Base-by-base conservation (phyloP, 352 stramenopile genomes). In the Phytophthora europaea region DNA sequence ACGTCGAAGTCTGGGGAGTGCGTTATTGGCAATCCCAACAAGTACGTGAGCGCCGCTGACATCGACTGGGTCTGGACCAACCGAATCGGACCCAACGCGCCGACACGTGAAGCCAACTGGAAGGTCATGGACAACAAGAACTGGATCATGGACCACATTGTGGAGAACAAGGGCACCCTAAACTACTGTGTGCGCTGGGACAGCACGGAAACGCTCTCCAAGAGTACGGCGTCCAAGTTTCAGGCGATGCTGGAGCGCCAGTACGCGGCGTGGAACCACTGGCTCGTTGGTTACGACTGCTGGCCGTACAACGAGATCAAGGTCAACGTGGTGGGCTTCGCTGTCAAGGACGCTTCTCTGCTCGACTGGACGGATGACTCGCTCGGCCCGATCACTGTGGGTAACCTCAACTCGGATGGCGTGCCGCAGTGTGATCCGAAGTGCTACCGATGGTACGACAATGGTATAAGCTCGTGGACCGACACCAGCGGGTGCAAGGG, bases 101-200 rank as follows among this genome's bases (percentile, higher is more conserved):
- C 53, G 12, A 33, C 5, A 5, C 28, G 28, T 45, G 31, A 47
- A 15, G 53, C 53, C 26, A 63, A 55, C 26, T 52, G 48, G 48
- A 63, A 76, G 31, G 62, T 76, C n/a, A 60, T 59, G 31, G 8
- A 40, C 10, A 67, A 71, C 68, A 61, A 62, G 31, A 75, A 75
- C 61, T 75, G 50, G 53, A 79, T 82, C 67, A 75, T 75, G 22
- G 67, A 82, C 60, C 75, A 82, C 43, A 68, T 79, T 50, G 75
- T 79, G 33, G 43, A 51, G 52, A 79, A 72, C 65, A 73, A 82
- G n/a, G 75, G 71, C 63, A 75, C 73, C 13, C 56, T 82, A 50
- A 77, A 72, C 65, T 79, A 82, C 71, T 82, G 67, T 56, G 31
- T 82, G 6, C 75, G 75, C 34, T 82, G 75, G 75, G 71, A 82